Percentiles rank a stretch among this genome's conserved stretches.
These are phyloP conservation scores for Lathyrus tuberosus DNA, from an alignment of 306 rosid genomes.

Conservation along the genomic window DNA sequence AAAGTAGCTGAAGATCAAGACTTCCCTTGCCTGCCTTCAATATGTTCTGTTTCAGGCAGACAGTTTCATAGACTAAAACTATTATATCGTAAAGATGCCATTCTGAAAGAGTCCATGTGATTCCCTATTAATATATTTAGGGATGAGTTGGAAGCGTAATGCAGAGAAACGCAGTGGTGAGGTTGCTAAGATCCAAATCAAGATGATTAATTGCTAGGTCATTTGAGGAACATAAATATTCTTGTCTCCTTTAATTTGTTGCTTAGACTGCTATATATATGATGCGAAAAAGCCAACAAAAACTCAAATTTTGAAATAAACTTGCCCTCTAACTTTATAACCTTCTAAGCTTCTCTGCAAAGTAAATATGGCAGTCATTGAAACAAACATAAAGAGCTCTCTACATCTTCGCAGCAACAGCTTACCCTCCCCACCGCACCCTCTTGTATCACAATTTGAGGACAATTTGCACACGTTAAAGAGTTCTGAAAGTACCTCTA, in stretches of 20 bases:
- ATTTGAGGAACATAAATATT: constrained; percentile 21
- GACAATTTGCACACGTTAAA: constrained; percentile 39
- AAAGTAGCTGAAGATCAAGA: constrained; percentile 3
- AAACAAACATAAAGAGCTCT: constrained; percentile 27
- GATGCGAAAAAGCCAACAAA: constrained; percentile 15
- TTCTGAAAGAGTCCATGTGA: constrained; percentile 20
- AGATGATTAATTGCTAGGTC: neutral
- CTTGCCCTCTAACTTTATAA: constrained; percentile 9
- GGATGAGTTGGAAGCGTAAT: constrained; percentile 31
- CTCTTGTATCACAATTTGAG: constrained; percentile 40
- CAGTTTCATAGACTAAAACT: constrained; percentile 28
- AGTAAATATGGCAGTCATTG: constrained; percentile 41
- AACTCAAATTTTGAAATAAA: constrained; percentile 28
- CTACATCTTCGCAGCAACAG: constrained; percentile 44
- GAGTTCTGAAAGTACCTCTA: constrained; percentile 36
- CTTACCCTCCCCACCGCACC: constrained; percentile 41
- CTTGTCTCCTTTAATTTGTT: constrained; percentile 25
- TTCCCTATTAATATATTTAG: constrained; percentile 7
- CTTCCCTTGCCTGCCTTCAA: constrained; percentile 21
- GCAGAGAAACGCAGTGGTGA: neutral
- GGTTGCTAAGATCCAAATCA: constrained; percentile 13
- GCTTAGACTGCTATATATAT: constrained; percentile 30
- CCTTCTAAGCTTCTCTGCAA: neutral
- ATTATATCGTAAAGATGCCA: constrained; percentile 36
- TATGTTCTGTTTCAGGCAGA: constrained; percentile 29